Percentiles rank a stretch among this genome's conserved stretches.
These are phyloP conservation scores for Chrysanthemum makinoi DNA, from an alignment of 129 eudicot species.

Conservation along the genomic window DNA sequence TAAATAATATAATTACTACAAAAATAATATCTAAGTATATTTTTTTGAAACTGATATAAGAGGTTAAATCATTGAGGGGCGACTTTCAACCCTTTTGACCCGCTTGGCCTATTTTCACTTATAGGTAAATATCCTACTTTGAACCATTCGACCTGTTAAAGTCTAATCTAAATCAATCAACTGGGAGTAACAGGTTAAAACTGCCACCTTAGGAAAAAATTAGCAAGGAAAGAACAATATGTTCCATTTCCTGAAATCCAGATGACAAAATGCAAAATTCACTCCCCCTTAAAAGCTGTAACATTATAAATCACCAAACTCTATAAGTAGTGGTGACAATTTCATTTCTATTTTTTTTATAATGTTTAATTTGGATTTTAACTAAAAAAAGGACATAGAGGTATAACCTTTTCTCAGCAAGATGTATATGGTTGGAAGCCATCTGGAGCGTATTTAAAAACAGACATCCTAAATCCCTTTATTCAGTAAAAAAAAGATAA, in stretches of 20 bases:
- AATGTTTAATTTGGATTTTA: not conserved
- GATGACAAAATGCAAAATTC: not conserved
- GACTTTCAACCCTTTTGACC: conserved; percentile 1
- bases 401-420: not conserved
- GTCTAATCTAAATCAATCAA: not conserved
- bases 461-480: not conserved
- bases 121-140: not conserved
- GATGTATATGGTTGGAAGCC: not conserved
- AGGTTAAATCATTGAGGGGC: not conserved
- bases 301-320: not conserved
- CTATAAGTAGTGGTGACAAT: not conserved
- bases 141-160: not conserved
- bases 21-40: too few species aligned
- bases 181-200: not conserved
- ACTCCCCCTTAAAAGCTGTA: not conserved
- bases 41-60: not conserved
- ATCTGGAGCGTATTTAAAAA: not conserved
- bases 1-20: not conserved
- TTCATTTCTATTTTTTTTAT: not conserved
- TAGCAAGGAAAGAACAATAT: not conserved
- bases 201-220: not conserved
- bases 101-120: not conserved
- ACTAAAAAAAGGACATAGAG: not conserved
- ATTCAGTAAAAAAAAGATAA: not conserved
- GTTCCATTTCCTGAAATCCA: not conserved